These are phyloP conservation scores for Xylaria intraflava DNA, from an alignment of 495 filamentous ascomycete genomes.

Conservation along the genomic window DNA sequence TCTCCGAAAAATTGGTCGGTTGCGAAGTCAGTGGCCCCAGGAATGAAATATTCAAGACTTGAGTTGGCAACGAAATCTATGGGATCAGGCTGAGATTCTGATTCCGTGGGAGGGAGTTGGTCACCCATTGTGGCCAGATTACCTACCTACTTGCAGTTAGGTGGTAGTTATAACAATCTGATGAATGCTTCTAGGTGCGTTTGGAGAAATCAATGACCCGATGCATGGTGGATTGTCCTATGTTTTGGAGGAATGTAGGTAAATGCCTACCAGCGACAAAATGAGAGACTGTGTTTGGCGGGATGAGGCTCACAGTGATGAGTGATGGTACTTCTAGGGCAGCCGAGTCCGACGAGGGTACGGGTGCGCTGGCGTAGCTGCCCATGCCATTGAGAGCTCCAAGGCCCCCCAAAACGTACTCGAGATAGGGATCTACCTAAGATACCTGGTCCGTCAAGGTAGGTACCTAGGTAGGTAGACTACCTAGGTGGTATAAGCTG, in stretches of 20 bases:
- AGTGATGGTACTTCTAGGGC: too few relatives aligned
- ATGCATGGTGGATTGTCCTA: neutral
- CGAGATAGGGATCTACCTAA: too few relatives aligned
- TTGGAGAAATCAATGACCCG: neutral
- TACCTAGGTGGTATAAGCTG: neutral
- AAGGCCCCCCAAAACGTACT: too few relatives aligned
- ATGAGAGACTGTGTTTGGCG: too few relatives aligned
- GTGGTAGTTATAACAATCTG: neutral
- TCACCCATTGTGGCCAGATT: slow-evolving; percentile 16
- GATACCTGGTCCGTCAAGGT: too few relatives aligned
- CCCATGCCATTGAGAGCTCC: too few relatives aligned
- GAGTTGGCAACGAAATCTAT: slow-evolving; percentile 62
- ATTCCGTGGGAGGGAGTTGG: slow-evolving; percentile 17
- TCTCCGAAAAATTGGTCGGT: slow-evolving; percentile 51
- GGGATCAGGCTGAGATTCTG: slow-evolving; percentile 13
- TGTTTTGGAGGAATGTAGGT: neutral
- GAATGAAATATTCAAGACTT: slow-evolving; percentile 71
- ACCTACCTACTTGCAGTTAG: too few relatives aligned
- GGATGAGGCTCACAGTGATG: too few relatives aligned
- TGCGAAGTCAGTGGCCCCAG: slow-evolving; percentile 58
- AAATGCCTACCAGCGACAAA: too few relatives aligned
- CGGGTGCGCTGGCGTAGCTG: too few relatives aligned
- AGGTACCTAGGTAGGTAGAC: too few relatives aligned
- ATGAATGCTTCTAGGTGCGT: neutral
- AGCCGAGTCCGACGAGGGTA: too few relatives aligned